Conservation (phyloP, 164 flowering plant species). For the Warburgia ugandensis region DNA sequence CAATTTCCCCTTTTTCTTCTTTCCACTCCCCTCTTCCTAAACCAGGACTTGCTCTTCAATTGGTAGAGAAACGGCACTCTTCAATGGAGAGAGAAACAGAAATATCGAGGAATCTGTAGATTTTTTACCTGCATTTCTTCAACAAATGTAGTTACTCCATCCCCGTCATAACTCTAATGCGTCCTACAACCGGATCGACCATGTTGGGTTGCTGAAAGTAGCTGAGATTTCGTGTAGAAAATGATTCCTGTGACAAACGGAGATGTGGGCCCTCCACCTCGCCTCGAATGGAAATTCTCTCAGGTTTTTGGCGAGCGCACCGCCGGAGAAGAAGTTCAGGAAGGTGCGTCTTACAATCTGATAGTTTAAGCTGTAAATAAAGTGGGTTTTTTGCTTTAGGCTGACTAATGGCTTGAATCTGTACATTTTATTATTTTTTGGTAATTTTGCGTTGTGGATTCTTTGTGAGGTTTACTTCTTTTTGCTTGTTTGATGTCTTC, state of each 20-base stretch:
- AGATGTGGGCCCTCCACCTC: slow-evolving; percentile 26
- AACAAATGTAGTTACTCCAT: not conserved
- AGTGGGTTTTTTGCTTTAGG: slow-evolving; percentile 5
- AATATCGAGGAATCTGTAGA: not conserved
- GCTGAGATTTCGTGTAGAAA: not conserved
- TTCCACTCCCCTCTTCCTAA: not conserved
- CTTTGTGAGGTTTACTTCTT: not conserved
- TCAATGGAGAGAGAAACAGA: not conserved
- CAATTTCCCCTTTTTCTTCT: slow-evolving; percentile 1
- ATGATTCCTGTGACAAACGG: slow-evolving; percentile 16
- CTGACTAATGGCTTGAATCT: not conserved
- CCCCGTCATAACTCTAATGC: not conserved
- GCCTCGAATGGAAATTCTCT: slow-evolving; percentile 71
- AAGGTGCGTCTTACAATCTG: too few relatives aligned
- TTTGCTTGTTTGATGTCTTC: not conserved
- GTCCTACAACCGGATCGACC: slow-evolving; percentile 6
- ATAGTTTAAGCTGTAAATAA: not conserved
- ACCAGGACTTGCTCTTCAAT: not conserved
- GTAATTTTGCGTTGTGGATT: slow-evolving; percentile 2
- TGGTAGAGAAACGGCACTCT: not conserved
- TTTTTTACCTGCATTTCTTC: slow-evolving; percentile 1
- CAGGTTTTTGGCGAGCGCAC: slow-evolving; percentile 75
- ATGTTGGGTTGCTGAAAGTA: slow-evolving; percentile 7
- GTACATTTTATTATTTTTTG: not conserved
- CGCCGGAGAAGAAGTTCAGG: slow-evolving; percentile 74